Conservation (phyloP, 345 rosid species). For the thale cress (Arabidopsis thaliana) region TAIR10.1 NC_003071.7:13622501-13623000, state of each 20-base stretch:
- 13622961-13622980: neutral
- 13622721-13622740: conserved; percentile 13
- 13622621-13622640: neutral
- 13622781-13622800: neutral
- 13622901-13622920: neutral
- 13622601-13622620: neutral
- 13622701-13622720: conserved; percentile 13
- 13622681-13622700: neutral
- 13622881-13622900: neutral
- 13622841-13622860: no score
- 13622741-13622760: conserved; percentile 11
- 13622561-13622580: neutral
- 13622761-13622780: neutral
- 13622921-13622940: neutral
- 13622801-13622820: neutral
- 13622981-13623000: neutral
- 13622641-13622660: neutral
- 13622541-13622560: neutral
- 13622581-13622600: neutral
- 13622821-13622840: neutral
- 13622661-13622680: neutral
- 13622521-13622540: neutral
- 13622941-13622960: neutral
- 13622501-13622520: neutral
- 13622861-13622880: neutral